Evolutionary conservation across 2,329 filamentous ascomycete genomes (phyloP).

Genomic region (Atkinsonella texensis): DNA sequence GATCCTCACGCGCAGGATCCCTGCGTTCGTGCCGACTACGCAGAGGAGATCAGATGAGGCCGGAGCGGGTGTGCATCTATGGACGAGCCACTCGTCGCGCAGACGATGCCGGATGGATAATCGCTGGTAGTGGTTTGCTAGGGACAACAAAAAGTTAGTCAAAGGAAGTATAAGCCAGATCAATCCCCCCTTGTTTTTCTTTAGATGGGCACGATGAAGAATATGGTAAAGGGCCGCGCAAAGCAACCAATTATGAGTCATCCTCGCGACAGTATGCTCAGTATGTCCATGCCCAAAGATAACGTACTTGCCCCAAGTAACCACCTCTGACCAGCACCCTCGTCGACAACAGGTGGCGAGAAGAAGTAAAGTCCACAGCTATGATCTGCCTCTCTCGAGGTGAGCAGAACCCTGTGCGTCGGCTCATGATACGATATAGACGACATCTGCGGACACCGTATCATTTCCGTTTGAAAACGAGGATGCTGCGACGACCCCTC

Average conservation of each 20-base stretch:
- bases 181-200: too few species aligned
- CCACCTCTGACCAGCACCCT: conserved; percentile 24
- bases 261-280: background rate
- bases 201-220: too few species aligned
- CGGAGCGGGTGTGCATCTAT: conserved; percentile 31
- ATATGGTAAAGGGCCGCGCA: too few species aligned
- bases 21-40: conserved; percentile 35
- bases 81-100: conserved; percentile 21
- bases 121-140: conserved; percentile 22
- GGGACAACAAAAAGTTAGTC: background rate
- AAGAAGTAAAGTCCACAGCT: conserved; percentile 26
- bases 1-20: conserved; percentile 28
- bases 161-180: too few species aligned
- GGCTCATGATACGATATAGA: conserved; percentile 35
- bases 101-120: conserved; percentile 17
- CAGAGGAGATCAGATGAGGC: conserved; percentile 28
- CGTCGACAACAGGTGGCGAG: conserved; percentile 18
- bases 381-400: conserved; percentile 23
- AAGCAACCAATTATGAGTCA: too few species aligned
- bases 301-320: conserved; percentile 24
- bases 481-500: background rate
- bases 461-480: conserved; percentile 21
- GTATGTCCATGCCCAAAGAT: too few species aligned
- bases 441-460: conserved; percentile 28
- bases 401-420: conserved; percentile 29